Evolutionary conservation across 163 green algal species (phyloP).

Genomic region (Scenedesmus sp.): DNA sequence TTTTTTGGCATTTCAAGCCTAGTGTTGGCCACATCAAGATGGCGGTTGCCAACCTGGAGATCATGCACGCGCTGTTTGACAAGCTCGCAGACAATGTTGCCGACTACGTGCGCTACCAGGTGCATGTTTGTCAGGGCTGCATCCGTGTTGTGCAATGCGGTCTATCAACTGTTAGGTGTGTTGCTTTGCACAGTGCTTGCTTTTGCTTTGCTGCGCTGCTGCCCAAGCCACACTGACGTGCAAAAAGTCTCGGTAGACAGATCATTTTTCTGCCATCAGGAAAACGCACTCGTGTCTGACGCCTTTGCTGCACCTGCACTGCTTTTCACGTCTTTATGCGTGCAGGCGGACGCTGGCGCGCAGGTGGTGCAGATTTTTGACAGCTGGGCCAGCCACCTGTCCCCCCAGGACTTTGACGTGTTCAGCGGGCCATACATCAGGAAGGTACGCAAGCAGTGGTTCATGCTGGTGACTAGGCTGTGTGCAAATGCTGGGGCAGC

Average conservation of each 20-base stretch:
- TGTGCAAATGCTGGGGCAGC: too few relatives aligned
- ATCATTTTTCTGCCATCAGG: neutral
- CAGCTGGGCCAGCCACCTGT: conserved; percentile 92
- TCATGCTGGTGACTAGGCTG: too few relatives aligned
- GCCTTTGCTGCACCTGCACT: neutral
- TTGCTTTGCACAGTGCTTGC: neutral
- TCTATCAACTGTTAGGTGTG: too few relatives aligned
- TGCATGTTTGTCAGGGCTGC: neutral
- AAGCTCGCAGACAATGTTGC: conserved; percentile 77
- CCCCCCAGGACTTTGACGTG: conserved; percentile 93
- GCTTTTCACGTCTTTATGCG: neutral
- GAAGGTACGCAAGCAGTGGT: conserved; percentile 51
- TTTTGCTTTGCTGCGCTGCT: too few relatives aligned
- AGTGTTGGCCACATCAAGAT: too few relatives aligned
- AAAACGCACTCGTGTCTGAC: neutral
- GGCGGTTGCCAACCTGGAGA: conserved; percentile 70
- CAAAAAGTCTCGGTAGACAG: neutral
- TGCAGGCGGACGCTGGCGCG: conserved; percentile 52
- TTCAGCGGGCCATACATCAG: conserved; percentile 77
- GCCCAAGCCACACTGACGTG: too few relatives aligned
- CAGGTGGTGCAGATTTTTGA: conserved; percentile 95
- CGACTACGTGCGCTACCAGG: neutral
- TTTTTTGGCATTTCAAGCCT: neutral
- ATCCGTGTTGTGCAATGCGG: too few relatives aligned
- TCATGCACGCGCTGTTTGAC: conserved; percentile 90